Base-by-base conservation (phyloP, 1,284 basidiomycete genomes). In the Malassezia obtusa region DNA sequence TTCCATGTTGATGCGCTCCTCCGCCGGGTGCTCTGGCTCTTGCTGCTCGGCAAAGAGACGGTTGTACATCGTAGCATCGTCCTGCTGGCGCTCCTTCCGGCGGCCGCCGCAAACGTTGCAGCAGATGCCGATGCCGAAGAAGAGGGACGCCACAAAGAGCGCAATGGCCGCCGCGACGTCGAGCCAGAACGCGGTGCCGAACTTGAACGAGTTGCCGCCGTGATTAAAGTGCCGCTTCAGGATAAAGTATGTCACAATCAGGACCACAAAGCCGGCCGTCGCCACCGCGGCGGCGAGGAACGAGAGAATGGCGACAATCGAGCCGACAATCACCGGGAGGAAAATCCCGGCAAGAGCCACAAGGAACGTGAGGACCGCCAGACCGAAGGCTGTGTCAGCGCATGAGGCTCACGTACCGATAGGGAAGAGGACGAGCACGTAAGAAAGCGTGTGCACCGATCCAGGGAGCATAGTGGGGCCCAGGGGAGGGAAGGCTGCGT, bases 361-460 rank as follows among this genome's bases (percentile, higher is more conserved):
- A 3, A 56, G 14, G 4, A 26, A 31, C n/a, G 48, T 30, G 22
- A 56, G 14, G 12, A 38, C 35, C 1, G 48, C 43, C 12, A 56
- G 31, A 6, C 43, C 53, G 39, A 56, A 56, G 15, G 38, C 38
- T 40, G 17, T 14, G 21, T n/a, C 6, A 8, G n/a, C 35, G 21
- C n/a, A n/a, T 3, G 8, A 36, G 21, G n/a, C 2, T 17, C 12
- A 40, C 38, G 38, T 40, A 45, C 43, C 50, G 30, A 56, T 41
- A 15, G 53, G 53, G 28, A 50, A 50, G n/a, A 46, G 11, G 4
- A 50, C 53, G 15, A 56, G 39, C 25, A 43, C 47, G 10, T 45
- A 55, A n/a, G 47, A 32, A 8, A 54, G 36, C 24, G 41, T 30
- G 17, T 15, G 40, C 17, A 32, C 21, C 30, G 50, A 35, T 30